These are phyloP conservation scores for Pelargonium fulgidum DNA, from an alignment of 441 rosid genomes.

Conservation along the genomic window DNA sequence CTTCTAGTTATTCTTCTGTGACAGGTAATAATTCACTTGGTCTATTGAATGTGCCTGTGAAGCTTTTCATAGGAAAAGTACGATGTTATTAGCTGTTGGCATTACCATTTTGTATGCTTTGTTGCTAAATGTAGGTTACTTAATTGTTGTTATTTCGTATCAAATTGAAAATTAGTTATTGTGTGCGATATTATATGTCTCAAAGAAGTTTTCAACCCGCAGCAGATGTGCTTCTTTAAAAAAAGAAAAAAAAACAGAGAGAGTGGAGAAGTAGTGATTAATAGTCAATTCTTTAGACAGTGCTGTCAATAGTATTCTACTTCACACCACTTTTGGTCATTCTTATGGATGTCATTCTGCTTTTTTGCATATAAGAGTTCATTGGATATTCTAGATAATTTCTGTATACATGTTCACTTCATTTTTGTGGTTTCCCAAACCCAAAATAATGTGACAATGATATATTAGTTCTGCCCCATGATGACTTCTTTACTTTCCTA, in stretches of 20 bases:
- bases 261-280: background rate
- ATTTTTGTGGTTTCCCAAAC: background rate
- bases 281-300: background rate
- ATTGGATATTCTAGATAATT: background rate
- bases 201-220: background rate
- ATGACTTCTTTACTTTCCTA: background rate
- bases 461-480: background rate
- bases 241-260: conserved; percentile 1
- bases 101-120: background rate
- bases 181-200: background rate
- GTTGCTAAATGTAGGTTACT: background rate
- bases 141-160: background rate
- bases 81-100: background rate
- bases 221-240: background rate
- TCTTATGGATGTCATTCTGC: no score
- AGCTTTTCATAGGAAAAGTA: conserved; percentile 20
- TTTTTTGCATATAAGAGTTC: background rate
- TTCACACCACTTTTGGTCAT: background rate
- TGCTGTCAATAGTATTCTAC: background rate
- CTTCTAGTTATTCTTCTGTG: conserved; percentile 99
- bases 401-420: no score
- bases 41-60: conserved; percentile 44
- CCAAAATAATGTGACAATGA: background rate
- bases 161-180: background rate
- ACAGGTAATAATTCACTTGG: conserved; percentile 84